Base-by-base conservation (phyloP, 148 eudicot genomes). In the Linanthus parryae region DNA sequence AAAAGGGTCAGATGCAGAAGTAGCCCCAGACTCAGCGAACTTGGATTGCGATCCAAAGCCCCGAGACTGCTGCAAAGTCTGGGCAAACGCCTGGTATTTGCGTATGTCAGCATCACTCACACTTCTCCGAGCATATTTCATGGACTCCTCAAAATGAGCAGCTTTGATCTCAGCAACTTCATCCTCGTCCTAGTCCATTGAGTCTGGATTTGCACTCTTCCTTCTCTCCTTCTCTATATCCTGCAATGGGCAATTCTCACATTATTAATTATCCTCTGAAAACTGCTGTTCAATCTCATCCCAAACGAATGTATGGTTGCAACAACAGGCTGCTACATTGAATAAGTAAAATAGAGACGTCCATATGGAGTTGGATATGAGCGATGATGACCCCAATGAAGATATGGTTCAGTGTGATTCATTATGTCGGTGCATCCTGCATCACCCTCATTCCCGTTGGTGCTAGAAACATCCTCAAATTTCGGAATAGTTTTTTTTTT, bases 51-150 rank as follows among this genome's bases (percentile, higher is more conserved):
- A 33, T 34, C 79, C 79, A 20, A 74, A 74, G 13, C 79, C 79
- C 1, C 79, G 64, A 14, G 79, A 69, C 54, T 74, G 79, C 68
- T 74, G 79, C 68, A 69, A 53, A 38, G 79, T 74, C 58, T 74
- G 79, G 19, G 74, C 79, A 61, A 73, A 73, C 8, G 74, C 66
- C 58, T 73, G 78, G 51, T 73, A 73, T 26, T 75, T 75, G 25
- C 75, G 75, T 19, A 74, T 74, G 42, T 74, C 79, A 26, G 75
- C 79, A 62, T 74, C 72, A 9, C 76, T 70, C 34, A 75, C 80
- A 62, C 80, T 75, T 23, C 80, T 66, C 9, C 80, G 75, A 3
- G 76, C 78, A 24, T 36, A 73, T 24, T 73, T 73, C 78, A 73
- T 73, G 5, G 78, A 68, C 52, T 73, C 78, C 67, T 73, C 78